Percentiles rank a stretch among this genome's conserved stretches.
Conservation (phyloP, 768 basidiomycete species). For the Ephemerocybe angulata region DNA sequence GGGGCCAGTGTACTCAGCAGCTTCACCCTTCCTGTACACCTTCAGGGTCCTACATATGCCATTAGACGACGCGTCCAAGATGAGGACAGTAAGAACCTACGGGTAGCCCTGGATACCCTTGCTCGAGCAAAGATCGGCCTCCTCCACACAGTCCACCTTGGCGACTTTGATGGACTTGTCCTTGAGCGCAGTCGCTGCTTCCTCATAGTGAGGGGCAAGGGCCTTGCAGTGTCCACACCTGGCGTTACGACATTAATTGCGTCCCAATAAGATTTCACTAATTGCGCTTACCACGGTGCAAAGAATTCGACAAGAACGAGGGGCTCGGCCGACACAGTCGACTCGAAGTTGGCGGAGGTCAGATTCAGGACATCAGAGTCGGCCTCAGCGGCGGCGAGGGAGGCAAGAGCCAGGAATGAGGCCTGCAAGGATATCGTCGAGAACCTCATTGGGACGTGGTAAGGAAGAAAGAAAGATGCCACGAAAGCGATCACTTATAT, state of each 20-base stretch:
- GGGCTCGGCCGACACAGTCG: slow-evolving; percentile 58
- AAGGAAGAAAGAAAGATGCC: slow-evolving; percentile 20
- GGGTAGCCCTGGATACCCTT: slow-evolving; percentile 94
- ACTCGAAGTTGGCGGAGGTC: slow-evolving; percentile 65
- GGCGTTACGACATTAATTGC: background rate
- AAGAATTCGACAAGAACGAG: slow-evolving; percentile 95
- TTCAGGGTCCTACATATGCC: slow-evolving; percentile 67
- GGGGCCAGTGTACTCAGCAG: slow-evolving; percentile 81
- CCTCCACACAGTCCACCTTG: slow-evolving; percentile 95
- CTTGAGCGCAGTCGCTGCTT: slow-evolving; percentile 91
- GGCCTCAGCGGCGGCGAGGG: slow-evolving; percentile 51
- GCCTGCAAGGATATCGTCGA: slow-evolving; percentile 45
- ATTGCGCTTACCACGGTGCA: slow-evolving; percentile 64
- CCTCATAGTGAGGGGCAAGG: slow-evolving; percentile 89
- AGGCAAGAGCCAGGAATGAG: slow-evolving; percentile 48
- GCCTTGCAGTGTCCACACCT: slow-evolving; percentile 98
- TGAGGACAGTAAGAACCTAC: slow-evolving; percentile 42
- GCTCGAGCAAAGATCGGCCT: slow-evolving; percentile 85
- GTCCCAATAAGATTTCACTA: background rate
- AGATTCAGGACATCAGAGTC: slow-evolving; percentile 82
- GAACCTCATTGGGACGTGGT: slow-evolving; percentile 58
- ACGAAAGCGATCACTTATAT: slow-evolving; percentile 25
- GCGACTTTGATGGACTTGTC: slow-evolving; percentile 86
- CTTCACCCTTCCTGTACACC: slow-evolving; percentile 83
- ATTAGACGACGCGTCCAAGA: background rate